These are phyloP conservation scores for Cyberlindnera maritima DNA, from an alignment of 805 yeast genomes.

Conservation along the genomic window DNA sequence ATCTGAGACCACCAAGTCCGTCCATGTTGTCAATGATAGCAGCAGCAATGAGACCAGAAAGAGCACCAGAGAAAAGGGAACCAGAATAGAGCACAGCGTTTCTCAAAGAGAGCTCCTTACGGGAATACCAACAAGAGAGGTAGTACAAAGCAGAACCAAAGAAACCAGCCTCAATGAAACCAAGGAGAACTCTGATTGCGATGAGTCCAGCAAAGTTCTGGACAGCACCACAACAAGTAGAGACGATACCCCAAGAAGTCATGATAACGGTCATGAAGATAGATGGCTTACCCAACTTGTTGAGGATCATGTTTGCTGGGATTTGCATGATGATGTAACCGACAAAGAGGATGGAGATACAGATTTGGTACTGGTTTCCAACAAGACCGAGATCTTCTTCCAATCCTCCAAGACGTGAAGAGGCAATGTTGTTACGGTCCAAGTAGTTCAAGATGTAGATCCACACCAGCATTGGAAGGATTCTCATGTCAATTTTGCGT, in stretches of 20 bases:
- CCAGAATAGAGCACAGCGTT: conserved; percentile 53
- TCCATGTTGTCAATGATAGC: conserved; percentile 45
- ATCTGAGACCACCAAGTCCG: conserved; percentile 40
- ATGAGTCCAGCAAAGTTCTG: conserved; percentile 30
- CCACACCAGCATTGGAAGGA: conserved; percentile 48
- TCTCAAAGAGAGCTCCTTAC: conserved; percentile 45
- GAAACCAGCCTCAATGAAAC: conserved; percentile 46
- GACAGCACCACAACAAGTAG: conserved; percentile 35
- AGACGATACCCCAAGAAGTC: conserved; percentile 46
- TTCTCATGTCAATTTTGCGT: conserved; percentile 44
- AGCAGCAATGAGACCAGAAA: conserved; percentile 53
- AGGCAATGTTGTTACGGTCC: conserved; percentile 49
- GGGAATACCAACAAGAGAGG: conserved; percentile 51
- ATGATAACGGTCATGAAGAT: conserved; percentile 46
- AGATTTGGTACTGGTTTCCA: conserved; percentile 46
- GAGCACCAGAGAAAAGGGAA: conserved; percentile 54
- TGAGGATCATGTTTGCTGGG: conserved; percentile 44
- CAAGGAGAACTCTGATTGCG: conserved; percentile 37
- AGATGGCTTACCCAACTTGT: conserved; percentile 47
- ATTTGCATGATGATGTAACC: conserved; percentile 53
- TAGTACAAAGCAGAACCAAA: conserved; percentile 50
- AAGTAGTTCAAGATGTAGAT: conserved; percentile 51
- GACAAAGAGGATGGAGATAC: conserved; percentile 47
- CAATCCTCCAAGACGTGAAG: conserved; percentile 47
- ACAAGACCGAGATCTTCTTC: conserved; percentile 43